These are phyloP conservation scores for Solanum stenotomum DNA, from an alignment of 257 asterid genomes.

Conservation along the genomic window DNA sequence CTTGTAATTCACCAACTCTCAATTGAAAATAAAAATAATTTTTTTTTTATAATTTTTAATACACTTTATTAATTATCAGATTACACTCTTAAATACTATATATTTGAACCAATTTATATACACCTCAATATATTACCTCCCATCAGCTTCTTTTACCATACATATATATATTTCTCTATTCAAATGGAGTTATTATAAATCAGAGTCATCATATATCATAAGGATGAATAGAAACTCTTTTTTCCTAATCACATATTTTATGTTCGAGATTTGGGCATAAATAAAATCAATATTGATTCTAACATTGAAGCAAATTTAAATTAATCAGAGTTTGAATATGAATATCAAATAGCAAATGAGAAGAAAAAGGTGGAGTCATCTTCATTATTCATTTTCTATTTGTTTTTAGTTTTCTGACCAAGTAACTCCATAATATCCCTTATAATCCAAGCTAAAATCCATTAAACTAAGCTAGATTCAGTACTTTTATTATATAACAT, in stretches of 20 bases:
- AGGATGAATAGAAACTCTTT: neutral
- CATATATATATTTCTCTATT: neutral
- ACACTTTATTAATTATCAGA: neutral
- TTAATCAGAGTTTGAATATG: neutral
- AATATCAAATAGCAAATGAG: neutral
- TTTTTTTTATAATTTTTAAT: neutral
- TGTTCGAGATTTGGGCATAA: neutral
- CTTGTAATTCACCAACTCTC: neutral
- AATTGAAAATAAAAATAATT: neutral
- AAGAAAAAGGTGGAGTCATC: neutral
- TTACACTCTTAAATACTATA: neutral
- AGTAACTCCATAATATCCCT: conserved; percentile 5
- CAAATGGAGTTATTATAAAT: neutral
- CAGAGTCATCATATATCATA: neutral
- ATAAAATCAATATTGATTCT: neutral
- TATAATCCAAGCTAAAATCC: conserved; percentile 22
- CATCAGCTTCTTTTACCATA: neutral
- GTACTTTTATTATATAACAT: neutral
- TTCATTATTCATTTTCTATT: neutral
- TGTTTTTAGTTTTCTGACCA: neutral
- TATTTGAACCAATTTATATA: neutral
- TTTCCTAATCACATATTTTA: neutral
- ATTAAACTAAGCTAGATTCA: conserved; percentile 1
- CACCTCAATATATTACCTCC: neutral
- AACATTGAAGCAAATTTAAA: neutral